Evolutionary conservation across 139 green algal genomes (phyloP), one percentile per base, ranked within the genome.

Genomic region (Gonium pectorale): DNA sequence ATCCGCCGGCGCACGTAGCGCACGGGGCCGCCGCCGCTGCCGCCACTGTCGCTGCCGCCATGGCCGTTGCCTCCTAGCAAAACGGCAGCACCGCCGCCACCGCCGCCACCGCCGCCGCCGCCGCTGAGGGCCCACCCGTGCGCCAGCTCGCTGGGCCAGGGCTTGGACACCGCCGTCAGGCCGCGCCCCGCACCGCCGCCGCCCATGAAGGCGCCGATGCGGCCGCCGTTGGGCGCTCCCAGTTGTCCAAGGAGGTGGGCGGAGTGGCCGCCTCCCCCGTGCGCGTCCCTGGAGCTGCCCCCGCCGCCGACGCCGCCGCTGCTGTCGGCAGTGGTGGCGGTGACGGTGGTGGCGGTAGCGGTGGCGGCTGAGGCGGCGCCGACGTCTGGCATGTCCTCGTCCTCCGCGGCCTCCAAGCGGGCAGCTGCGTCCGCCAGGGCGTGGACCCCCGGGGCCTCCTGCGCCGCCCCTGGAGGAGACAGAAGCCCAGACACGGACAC

Each of bases 91-190:
- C n/a, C n/a, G n/a, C n/a, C n/a, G n/a, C n/a, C n/a, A 11, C 1
- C 62, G 8, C 11, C 35, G 64, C 7, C 35, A 8, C 6, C 19
- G 9, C 37, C 41, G 40, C 22, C 66, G 66, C 7, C 66, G 66
- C 24, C 5, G 4, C 24, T 27, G 26, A 56, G 7, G 69, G 27
- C n/a, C n/a, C 41, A 43, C 24, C 46, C n/a, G n/a, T n/a, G 40
- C 19, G 70, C 49, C 3, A 79, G 70, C n/a, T 43, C 54, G 46
- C 46, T 64, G 5, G 70, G 70, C 70, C 70, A 79, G 31, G 70
- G 70, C 49, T 79, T 79, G 26, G 35, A 1, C 31, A 49, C 38
- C 22, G 31, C 46, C 13, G 49, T 21, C 6, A 64, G 52, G n/a
- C 70, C 70, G 33, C 70, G 70, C 15, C 70, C 70, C 15, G 33